A percentile compares a stretch with the other conserved stretches of the same genome.
phyloP scores from a whole-genome alignment of 805 yeast genomes.

The Metschnikowia vanudenii region DNA sequence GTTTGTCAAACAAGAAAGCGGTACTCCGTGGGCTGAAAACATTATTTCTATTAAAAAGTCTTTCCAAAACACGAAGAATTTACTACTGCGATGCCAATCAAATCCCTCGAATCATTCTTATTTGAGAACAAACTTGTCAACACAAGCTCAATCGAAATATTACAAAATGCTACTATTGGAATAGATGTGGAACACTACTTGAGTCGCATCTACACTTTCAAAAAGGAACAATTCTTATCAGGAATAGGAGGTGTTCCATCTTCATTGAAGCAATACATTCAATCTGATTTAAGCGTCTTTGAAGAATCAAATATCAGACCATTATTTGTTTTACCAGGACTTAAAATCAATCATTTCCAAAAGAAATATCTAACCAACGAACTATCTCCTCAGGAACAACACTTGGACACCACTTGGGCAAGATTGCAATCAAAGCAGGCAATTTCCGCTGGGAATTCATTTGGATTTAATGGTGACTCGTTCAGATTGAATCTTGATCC shows the following conservation, averaged over 20 bases:
- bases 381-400: conserved; percentile 39
- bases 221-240: conserved; percentile 65
- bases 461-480: conserved; percentile 36
- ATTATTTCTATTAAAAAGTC: too few relatives aligned
- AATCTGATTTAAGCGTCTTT: conserved; percentile 61
- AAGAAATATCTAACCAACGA: conserved; percentile 34
- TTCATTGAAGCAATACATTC: conserved; percentile 54
- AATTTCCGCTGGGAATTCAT: conserved; percentile 19
- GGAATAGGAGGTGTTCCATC: conserved; percentile 83
- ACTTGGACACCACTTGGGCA: conserved; percentile 40
- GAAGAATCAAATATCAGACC: conserved; percentile 68
- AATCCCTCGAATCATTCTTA: conserved; percentile 63
- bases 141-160: conserved; percentile 59
- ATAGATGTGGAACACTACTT: conserved; percentile 83
- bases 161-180: conserved; percentile 70
- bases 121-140: conserved; percentile 65
- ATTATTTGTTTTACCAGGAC: conserved; percentile 74
- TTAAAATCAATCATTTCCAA: conserved; percentile 41
- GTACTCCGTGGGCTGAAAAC: not conserved
- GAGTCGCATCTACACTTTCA: conserved; percentile 56
- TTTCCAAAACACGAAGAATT: conserved; percentile 1
- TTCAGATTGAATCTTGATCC: conserved; percentile 55
- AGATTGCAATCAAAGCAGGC: conserved; percentile 30
- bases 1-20: not conserved
- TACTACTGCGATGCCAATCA: conserved; percentile 36